These are phyloP conservation scores for Dianthus caryophyllus DNA, from an alignment of 148 eudicot genomes.

Conservation along the genomic window DNA sequence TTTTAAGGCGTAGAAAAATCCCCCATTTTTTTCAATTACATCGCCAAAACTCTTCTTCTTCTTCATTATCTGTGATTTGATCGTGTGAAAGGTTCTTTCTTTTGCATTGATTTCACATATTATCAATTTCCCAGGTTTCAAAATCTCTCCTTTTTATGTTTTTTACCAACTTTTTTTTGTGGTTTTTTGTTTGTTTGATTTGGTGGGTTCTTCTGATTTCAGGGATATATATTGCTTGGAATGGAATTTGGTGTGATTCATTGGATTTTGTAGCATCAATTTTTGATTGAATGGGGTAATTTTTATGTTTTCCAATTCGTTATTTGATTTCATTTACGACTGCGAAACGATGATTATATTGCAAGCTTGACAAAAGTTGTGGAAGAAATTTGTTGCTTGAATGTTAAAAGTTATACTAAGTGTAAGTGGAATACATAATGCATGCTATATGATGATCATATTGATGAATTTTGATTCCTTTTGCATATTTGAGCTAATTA, in stretches of 20 bases:
- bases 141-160: neutral
- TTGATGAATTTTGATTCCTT: neutral
- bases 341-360: no score
- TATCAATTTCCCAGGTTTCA: conserved; percentile 9
- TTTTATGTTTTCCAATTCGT: conserved; percentile 3
- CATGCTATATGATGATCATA: neutral
- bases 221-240: conserved; percentile 27
- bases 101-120: conserved; percentile 16
- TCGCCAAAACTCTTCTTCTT: conserved; percentile 3
- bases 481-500: no score
- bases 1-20: neutral
- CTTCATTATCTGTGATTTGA: neutral
- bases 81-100: neutral
- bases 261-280: conserved; percentile 8
- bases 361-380: no score
- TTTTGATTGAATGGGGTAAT: conserved; percentile 35
- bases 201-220: conserved; percentile 15
- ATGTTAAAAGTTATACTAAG: neutral
- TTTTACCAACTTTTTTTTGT: neutral
- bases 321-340: no score
- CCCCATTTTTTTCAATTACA: conserved; percentile 1
- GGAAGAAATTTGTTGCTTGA: neutral
- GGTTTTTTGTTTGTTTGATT: neutral
- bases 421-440: no score
- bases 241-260: conserved; percentile 16